Conservation (phyloP, 164 flowering plant species). For the Chimonanthus praecox region DNA sequence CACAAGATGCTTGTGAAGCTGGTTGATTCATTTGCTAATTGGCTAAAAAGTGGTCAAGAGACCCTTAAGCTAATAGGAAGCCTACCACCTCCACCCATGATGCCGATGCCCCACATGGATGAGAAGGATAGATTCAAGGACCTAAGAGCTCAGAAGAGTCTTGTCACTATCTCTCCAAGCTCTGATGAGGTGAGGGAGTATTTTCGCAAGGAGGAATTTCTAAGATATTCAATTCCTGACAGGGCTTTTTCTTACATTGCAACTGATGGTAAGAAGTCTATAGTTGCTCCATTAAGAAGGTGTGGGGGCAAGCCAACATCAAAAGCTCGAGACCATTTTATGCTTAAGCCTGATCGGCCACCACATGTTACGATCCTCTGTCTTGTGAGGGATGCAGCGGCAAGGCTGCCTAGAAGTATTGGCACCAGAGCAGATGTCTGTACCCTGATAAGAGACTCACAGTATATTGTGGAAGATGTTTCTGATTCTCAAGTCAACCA, state of each 20-base stretch:
- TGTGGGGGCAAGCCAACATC: slow-evolving; percentile 96
- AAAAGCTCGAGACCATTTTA: slow-evolving; percentile 90
- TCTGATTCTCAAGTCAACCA: slow-evolving; percentile 87
- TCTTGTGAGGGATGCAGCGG: slow-evolving; percentile 96
- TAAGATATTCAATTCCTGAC: slow-evolving; percentile 89
- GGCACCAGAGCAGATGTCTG: slow-evolving; percentile 99
- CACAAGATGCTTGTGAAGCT: slow-evolving; percentile 92
- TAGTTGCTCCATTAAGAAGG: slow-evolving; percentile 93
- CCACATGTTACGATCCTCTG: slow-evolving; percentile 95
- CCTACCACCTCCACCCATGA: slow-evolving; percentile 79
- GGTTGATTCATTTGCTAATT: slow-evolving; percentile 93
- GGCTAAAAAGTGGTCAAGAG: slow-evolving; percentile 95
- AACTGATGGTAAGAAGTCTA: slow-evolving; percentile 86
- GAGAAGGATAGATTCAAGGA: slow-evolving; percentile 94
- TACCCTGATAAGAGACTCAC: slow-evolving; percentile 94
- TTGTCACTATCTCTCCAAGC: slow-evolving; percentile 77
- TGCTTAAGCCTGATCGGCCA: slow-evolving; percentile 92
- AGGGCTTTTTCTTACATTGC: slow-evolving; percentile 91
- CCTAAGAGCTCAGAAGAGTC: slow-evolving; percentile 90
- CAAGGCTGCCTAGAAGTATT: slow-evolving; percentile 94
- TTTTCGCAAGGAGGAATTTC: slow-evolving; percentile 78
- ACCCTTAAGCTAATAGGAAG: slow-evolving; percentile 88
- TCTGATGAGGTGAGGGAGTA: slow-evolving; percentile 81
- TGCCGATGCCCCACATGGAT: slow-evolving; percentile 52
- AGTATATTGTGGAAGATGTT: slow-evolving; percentile 84